Base-by-base conservation (phyloP, 2,329 filamentous ascomycete species). In the Phialocephala subalpina region DNA sequence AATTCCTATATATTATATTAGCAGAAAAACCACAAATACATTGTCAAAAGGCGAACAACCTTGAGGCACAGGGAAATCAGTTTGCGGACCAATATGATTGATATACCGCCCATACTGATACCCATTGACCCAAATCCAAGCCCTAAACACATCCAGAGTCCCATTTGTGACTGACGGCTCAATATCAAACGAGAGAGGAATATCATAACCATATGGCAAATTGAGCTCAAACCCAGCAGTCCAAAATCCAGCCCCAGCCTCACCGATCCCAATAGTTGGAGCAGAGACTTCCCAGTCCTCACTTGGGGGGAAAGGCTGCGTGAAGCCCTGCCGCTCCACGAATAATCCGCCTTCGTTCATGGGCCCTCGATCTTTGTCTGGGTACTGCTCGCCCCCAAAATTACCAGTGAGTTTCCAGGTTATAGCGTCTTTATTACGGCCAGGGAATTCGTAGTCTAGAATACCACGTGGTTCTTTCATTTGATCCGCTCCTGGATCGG, bases 91-190 rank as follows among this genome's bases (percentile, higher is more conserved):
- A n/a, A 93, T 82, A 67, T 92, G 89, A 73, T 86, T 87, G 36
- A 87, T 69, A 66, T 85, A 89, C 74, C 88, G 87, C 2, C 85
- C 87, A 66, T 88, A 92, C 76, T 93, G 90, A 77, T 87, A 93
- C 1, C 91, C 91, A 70, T 93, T 93, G 49, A 93, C 87, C 70
- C 84, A 93, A 8, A 93, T 78, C 71, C 89, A 83, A 2, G 82
- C 86, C n/a, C 90, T 82, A 69, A 88, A 90, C 1, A 78, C 75
- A 63, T 38, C 65, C 64, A 58, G 67, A 77, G 61, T 81, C 82
- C 66, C 73, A 55, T 56, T 70, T 40, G 67, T 63, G 11, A 27
- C 45, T 7, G 57, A 58, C 25, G 42, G 63, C 49, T 68, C 55
- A 66, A 75, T 60, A 35, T 68, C 68, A 67, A 91, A 88, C 0